Conservation (phyloP, 345 rosid genomes). For the Iberis pinnata region DNA sequence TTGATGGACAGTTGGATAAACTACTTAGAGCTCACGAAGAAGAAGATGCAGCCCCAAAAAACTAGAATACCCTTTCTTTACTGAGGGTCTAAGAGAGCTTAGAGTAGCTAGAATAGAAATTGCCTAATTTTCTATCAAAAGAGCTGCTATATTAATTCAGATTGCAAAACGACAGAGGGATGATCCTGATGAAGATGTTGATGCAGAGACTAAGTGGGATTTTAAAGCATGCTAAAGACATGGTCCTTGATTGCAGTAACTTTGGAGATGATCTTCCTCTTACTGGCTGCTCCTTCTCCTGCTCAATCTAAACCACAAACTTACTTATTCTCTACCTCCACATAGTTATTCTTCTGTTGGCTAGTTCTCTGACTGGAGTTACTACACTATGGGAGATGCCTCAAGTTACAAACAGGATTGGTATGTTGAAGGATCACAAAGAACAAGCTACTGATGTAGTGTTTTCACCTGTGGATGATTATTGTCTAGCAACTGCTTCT, state of each 20-base stretch:
- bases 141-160: constrained; percentile 68
- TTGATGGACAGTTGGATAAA: constrained; percentile 75
- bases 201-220: constrained; percentile 79
- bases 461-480: constrained; percentile 67
- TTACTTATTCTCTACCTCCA: too few species aligned
- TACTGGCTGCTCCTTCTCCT: constrained; percentile 85
- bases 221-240: constrained; percentile 50
- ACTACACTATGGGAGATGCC: constrained; percentile 90
- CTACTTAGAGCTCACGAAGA: constrained; percentile 86
- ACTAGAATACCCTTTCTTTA: constrained; percentile 67
- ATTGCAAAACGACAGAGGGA: constrained; percentile 62
- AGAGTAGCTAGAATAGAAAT: constrained; percentile 64
- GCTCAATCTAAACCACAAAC: too few species aligned
- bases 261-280: constrained; percentile 89
- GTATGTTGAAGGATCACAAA: constrained; percentile 71
- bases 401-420: constrained; percentile 46
- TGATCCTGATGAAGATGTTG: constrained; percentile 91
- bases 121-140: constrained; percentile 60
- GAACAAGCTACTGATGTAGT: constrained; percentile 90
- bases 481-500: constrained; percentile 84
- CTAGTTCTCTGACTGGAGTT: constrained; percentile 78
- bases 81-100: constrained; percentile 73
- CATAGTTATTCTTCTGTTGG: constrained; percentile 10
- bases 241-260: constrained; percentile 76
- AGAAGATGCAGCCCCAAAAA: constrained; percentile 55